A percentile compares a stretch with the other conserved stretches of the same genome.
Conservation (phyloP, 164 flowering plant species). For the Nymphaea colorata region DNA sequence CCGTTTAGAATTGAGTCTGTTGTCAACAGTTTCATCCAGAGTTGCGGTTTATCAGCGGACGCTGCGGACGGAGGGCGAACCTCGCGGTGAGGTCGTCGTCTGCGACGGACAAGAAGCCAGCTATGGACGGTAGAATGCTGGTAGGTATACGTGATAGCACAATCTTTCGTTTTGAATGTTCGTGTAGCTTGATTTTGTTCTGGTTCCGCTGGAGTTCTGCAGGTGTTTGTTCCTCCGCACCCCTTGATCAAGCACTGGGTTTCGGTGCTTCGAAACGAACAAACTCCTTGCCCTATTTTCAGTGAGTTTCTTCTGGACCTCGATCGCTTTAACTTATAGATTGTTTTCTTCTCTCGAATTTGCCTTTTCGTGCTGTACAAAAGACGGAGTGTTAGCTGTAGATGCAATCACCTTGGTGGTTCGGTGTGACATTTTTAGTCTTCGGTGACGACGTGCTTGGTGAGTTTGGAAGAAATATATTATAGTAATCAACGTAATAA, state of each 20-base stretch:
- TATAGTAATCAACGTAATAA: too few species aligned
- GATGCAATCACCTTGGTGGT: neutral
- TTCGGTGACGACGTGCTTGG: too few species aligned
- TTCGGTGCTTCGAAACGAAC: conserved; percentile 81
- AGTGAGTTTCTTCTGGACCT: conserved; percentile 30
- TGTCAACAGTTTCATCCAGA: neutral
- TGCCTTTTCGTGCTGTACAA: neutral
- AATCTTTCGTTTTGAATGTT: neutral
- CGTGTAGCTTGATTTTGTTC: neutral
- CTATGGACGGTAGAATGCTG: neutral
- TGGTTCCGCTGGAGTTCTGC: neutral
- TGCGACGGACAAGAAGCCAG: neutral
- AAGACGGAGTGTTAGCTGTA: neutral
- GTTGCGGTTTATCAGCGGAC: neutral
- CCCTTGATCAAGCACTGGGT: conserved; percentile 97
- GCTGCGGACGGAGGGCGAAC: neutral
- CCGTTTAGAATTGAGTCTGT: neutral
- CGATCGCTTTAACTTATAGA: neutral
- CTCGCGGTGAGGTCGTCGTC: neutral
- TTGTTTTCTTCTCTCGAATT: neutral
- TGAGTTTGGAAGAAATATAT: too few species aligned
- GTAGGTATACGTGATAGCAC: neutral
- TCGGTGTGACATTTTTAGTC: neutral
- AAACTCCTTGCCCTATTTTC: conserved; percentile 82
- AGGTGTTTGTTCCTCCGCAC: conserved; percentile 97